Evolutionary conservation across 2,329 filamentous ascomycete species (phyloP), one percentile per base, ranked within the genome.

Genomic region (Alternaria sp.): DNA sequence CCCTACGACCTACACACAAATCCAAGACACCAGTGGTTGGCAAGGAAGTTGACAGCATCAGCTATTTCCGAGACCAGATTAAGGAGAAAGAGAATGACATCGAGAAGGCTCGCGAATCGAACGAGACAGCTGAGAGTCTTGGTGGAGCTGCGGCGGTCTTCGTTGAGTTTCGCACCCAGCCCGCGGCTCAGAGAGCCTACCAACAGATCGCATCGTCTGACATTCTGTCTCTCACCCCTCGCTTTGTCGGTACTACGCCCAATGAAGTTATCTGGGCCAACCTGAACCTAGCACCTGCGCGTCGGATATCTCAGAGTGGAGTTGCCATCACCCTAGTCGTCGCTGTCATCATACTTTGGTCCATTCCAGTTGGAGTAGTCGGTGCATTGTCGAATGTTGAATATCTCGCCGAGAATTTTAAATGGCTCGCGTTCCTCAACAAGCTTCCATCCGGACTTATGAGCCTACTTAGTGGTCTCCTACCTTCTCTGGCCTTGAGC

Each of bases 41-140:
- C 69, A 90, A 93, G 76, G 96, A 97, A 79, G 94, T 97, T 15
- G 96, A 99, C 81, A 96, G 93, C 0, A 97, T 99, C 79, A 89
- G 95, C 66, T 97, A 92, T 91, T 91, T 89, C 67, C 91, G 96
- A 55, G 84, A 85, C 1, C 91, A 96, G 79, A 88, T 97, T 56
- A 87, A 90, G 67, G 89, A 89, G 52, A 87, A 96, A 47, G 90
- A 91, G 56, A 90, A 91, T 0, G 86, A 91, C 63, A 90, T 93
- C 28, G 86, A 91, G 53, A 84, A 87, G 45, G 85, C 88, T 23
- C 92, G 96, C 77, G 85, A 84, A 44, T 85, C 86, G 52, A 92
- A 95, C 75, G 86, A 85, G 53, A 82, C 84, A 25, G 88, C 85
- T 4, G 68, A 71, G 13, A 73, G 67, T 61, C 86, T 89, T 64